Evolutionary conservation across 169 alveolate genomes (phyloP).

Genomic region (Pseudocohnilembus persalinus): DNA sequence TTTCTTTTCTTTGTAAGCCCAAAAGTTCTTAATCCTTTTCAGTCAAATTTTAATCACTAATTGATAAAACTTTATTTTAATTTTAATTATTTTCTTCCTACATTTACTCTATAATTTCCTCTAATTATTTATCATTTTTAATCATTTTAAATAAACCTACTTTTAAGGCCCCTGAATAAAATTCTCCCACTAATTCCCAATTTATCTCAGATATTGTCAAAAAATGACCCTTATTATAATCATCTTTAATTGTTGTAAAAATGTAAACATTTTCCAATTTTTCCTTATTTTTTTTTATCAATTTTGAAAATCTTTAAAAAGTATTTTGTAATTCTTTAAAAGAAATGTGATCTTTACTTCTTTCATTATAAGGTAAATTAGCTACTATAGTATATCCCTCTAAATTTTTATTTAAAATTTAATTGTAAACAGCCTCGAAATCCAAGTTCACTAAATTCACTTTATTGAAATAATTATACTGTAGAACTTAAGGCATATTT

Average conservation of each 20-base stretch:
- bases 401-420: background rate
- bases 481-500: background rate
- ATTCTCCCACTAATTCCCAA: constrained; percentile 7
- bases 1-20: background rate
- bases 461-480: background rate
- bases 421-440: constrained; percentile 16
- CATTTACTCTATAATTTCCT: background rate
- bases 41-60: background rate
- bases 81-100: no score
- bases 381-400: constrained; percentile 15
- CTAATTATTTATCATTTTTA: background rate
- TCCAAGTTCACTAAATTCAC: constrained; percentile 3
- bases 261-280: constrained; percentile 22
- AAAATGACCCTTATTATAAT: constrained; percentile 5
- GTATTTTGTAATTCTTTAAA: background rate
- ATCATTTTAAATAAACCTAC: constrained; percentile 12
- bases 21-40: background rate
- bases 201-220: background rate
- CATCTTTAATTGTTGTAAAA: constrained; percentile 2
- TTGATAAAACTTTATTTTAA: no score
- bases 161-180: background rate
- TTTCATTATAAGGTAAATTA: constrained; percentile 11
- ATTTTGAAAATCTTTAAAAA: constrained; percentile 13
- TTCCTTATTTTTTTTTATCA: background rate
- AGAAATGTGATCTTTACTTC: background rate